Base-by-base conservation (phyloP, 2,329 filamentous ascomycete species). In the Aspergillus sp. region DNA sequence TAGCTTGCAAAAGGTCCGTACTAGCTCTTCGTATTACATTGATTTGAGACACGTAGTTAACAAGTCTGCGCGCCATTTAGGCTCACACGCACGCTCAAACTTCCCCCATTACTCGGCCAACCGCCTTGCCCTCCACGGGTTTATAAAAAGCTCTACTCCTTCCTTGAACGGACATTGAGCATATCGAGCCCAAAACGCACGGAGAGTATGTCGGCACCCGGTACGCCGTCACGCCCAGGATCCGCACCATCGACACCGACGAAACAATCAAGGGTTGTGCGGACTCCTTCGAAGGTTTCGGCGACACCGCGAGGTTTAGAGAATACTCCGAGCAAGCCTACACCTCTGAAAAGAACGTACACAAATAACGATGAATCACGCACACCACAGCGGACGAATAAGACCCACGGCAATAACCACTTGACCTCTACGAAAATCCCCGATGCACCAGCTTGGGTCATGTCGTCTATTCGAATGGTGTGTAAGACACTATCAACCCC, bases 131-230 rank as follows among this genome's bases (percentile, higher is more conserved):
- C 87, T 47, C 91, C 91, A 1, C 84, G 86, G 55, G 83, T 91
- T 52, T 98, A 98, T 79, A 90, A 89, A 67, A 90, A 91, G 57
- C 81, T 98, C 38, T 95, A 93, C 72, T 79, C 79, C 32, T 92
- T 93, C 70, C 85, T 98, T 58, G 88, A 93, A 64, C 85, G 85
- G 55, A 87, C 88, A 41, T 79, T 98, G 5, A 68, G 78, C 36
- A 68, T 70, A 7, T 60, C 65, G 17, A 67, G 63, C 4, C 61
- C 71, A n/a, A 75, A 73, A 56, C 73, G 70, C 36, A 71, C 76
- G 56, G 68, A 67, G n/a, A 69, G 64, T 44, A 56, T 44, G 13
- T 68, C 70, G 64, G 70, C 60, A 65, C 71, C 48, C 70, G 70
- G 63, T 7, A 70, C 66, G 15, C 70, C 69, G 2, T 64, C 66